Evolutionary conservation across 1,284 basidiomycete species (phyloP).

Genomic region (Ganoderma lucidum): DNA sequence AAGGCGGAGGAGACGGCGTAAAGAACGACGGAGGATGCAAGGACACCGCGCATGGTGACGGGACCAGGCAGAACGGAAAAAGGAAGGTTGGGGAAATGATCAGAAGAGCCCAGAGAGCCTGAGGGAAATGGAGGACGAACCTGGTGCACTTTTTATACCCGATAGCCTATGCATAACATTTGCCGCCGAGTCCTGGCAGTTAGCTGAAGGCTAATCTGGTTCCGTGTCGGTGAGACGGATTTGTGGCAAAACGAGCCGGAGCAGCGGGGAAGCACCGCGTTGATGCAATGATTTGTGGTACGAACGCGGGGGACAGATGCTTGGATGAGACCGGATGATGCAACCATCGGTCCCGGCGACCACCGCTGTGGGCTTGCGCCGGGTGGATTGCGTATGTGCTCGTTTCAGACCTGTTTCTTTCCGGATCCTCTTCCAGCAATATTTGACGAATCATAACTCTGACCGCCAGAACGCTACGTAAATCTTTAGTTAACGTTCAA

Average conservation of each 20-base stretch:
- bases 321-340: not conserved
- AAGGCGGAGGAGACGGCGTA: conserved; percentile 7
- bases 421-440: not conserved
- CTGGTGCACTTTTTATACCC: not conserved
- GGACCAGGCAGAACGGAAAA: not conserved
- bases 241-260: not conserved
- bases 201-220: not conserved
- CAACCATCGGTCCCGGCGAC: not conserved
- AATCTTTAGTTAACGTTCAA: too few relatives aligned
- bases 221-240: not conserved
- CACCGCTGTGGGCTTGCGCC: not conserved
- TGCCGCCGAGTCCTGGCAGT: not conserved
- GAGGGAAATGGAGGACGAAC: not conserved
- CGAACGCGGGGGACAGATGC: not conserved
- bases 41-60: conserved; percentile 12
- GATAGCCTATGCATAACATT: not conserved
- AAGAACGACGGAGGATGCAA: conserved; percentile 17
- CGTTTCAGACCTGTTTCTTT: not conserved
- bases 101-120: not conserved
- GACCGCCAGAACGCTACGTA: not conserved
- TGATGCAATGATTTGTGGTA: not conserved
- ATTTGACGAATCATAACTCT: not conserved
- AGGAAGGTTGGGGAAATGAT: not conserved
- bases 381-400: not conserved
- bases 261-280: not conserved